Percentiles rank a stretch among this genome's conserved stretches.
Conservation (phyloP, 2,329 filamentous ascomycete genomes). For the Scortechinia acanthostroma region DNA sequence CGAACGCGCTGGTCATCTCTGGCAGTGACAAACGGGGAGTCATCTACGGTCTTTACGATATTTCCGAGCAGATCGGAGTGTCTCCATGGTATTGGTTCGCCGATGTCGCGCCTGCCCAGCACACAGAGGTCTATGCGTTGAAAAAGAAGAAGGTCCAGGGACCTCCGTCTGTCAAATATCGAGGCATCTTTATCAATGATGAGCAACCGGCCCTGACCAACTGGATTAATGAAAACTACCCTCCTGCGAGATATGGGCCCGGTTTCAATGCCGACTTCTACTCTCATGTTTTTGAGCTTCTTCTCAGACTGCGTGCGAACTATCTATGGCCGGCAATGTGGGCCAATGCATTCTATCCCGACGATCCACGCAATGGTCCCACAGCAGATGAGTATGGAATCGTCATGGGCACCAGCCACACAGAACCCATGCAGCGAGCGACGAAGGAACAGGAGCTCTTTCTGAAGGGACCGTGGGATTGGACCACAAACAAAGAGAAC, state of each 20-base stretch:
- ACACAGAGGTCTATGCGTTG: constrained; percentile 35
- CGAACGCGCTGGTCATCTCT: constrained; percentile 39
- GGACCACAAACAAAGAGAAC: constrained; percentile 41
- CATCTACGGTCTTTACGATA: constrained; percentile 47
- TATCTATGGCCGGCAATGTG: constrained; percentile 54
- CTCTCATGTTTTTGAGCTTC: constrained; percentile 43
- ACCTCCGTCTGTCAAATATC: constrained; percentile 45
- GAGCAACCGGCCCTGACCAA: constrained; percentile 46
- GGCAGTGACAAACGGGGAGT: constrained; percentile 48
- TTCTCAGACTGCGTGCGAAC: constrained; percentile 44
- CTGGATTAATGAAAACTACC: constrained; percentile 39
- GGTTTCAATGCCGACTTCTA: constrained; percentile 39
- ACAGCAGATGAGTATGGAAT: constrained; percentile 47
- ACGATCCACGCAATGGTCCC: constrained; percentile 40
- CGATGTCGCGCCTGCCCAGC: constrained; percentile 37
- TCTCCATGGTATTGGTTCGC: constrained; percentile 54
- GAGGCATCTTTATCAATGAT: constrained; percentile 54
- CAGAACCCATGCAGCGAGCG: constrained; percentile 46
- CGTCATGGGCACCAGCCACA: constrained; percentile 49
- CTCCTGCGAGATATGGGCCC: constrained; percentile 11
- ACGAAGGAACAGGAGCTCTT: constrained; percentile 32
- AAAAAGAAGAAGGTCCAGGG: constrained; percentile 32
- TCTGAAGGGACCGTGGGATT: constrained; percentile 46
- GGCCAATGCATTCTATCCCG: constrained; percentile 46
- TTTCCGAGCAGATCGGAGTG: constrained; percentile 51